These are phyloP conservation scores for Limnanthes douglasii DNA, from an alignment of 345 rosid genomes.

Conservation along the genomic window DNA sequence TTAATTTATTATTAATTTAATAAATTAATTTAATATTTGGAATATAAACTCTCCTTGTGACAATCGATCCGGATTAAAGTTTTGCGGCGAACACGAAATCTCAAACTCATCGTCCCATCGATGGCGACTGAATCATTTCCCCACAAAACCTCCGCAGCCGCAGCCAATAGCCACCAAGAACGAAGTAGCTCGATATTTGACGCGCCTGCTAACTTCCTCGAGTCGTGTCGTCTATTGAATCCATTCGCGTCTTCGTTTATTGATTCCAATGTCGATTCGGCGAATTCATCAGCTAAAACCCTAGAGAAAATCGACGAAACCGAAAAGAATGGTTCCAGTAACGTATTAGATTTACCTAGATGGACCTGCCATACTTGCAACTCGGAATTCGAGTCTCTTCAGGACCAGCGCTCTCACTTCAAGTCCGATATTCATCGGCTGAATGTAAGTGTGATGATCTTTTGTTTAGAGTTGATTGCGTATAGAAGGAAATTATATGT, in stretches of 20 bases:
- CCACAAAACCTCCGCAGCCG: too few relatives aligned
- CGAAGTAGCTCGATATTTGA: constrained; percentile 79
- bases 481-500: not conserved
- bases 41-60: too few relatives aligned
- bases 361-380: constrained; percentile 91
- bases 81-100: too few relatives aligned
- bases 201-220: constrained; percentile 36
- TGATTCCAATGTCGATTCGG: constrained; percentile 10
- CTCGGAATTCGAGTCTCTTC: constrained; percentile 70
- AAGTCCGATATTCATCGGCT: constrained; percentile 85
- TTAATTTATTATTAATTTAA: too few relatives aligned
- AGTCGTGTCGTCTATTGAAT: constrained; percentile 38
- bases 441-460: constrained; percentile 28
- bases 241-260: constrained; percentile 21
- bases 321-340: constrained; percentile 17
- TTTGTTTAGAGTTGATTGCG: not conserved
- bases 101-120: too few relatives aligned
- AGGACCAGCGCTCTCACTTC: constrained; percentile 83
- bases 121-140: too few relatives aligned
- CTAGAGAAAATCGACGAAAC: constrained; percentile 12
- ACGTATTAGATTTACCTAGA: constrained; percentile 24
- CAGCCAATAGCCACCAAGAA: too few relatives aligned
- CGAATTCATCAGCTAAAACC: constrained; percentile 11
- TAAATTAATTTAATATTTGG: too few relatives aligned
- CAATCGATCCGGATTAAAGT: too few relatives aligned